These are phyloP conservation scores for Aspergillus nomiae DNA, from an alignment of 2,329 filamentous ascomycete species.

Conservation along the genomic window DNA sequence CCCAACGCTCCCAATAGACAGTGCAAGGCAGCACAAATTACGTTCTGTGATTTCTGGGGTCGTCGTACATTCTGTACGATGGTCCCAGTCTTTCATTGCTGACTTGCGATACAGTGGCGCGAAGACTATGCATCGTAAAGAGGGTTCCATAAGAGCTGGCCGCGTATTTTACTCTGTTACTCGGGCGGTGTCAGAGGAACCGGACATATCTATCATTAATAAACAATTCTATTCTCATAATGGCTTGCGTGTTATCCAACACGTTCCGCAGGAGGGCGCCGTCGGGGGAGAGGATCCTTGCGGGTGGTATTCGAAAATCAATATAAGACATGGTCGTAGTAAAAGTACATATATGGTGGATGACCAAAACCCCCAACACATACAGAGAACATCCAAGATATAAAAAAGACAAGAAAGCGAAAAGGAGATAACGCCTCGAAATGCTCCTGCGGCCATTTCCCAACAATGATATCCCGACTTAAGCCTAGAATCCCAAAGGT, in stretches of 20 bases:
- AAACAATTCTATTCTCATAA: constrained; percentile 18
- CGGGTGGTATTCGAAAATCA: constrained; percentile 26
- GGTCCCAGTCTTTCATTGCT: constrained; percentile 63
- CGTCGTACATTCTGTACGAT: constrained; percentile 69
- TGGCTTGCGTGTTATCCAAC: background rate
- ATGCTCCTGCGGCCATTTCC: constrained; percentile 36
- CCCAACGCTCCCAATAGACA: constrained; percentile 78
- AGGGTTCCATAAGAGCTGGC: constrained; percentile 74
- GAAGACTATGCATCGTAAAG: constrained; percentile 53
- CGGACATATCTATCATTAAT: constrained; percentile 57
- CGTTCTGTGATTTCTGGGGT: constrained; percentile 49
- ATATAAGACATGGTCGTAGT: constrained; percentile 28
- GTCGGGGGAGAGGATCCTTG: constrained; percentile 12
- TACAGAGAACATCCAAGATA: constrained; percentile 24
- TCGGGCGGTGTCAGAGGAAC: constrained; percentile 83
- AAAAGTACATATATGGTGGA: constrained; percentile 37
- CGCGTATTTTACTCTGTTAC: constrained; percentile 66
- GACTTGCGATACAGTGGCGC: constrained; percentile 64
- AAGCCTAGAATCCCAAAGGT: constrained; percentile 44
- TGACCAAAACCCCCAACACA: constrained; percentile 23
- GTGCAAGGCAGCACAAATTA: constrained; percentile 69
- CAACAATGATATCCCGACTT: constrained; percentile 19
- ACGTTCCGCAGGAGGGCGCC: background rate
- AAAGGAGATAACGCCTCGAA: constrained; percentile 37
- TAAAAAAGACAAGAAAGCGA: constrained; percentile 21